phyloP scores from a whole-genome alignment of 1,284 basidiomycete species.

The Puccinia horiana region DNA sequence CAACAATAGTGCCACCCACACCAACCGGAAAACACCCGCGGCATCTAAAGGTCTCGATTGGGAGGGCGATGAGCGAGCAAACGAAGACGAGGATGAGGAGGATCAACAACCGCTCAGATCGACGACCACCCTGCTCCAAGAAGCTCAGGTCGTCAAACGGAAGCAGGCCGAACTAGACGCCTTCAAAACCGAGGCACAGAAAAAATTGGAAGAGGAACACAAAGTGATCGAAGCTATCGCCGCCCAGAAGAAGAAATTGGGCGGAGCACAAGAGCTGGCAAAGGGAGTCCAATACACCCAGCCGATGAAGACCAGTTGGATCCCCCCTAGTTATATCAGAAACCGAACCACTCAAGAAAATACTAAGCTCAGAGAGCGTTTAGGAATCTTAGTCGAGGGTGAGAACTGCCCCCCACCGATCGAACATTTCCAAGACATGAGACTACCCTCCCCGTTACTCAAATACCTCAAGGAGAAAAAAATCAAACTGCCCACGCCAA shows the following conservation, averaged over 20 bases:
- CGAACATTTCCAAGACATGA: slow-evolving; percentile 95
- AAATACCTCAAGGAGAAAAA: slow-evolving; percentile 79
- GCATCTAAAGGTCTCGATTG: background rate
- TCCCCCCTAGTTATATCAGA: slow-evolving; percentile 78
- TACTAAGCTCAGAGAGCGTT: slow-evolving; percentile 76
- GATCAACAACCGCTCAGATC: slow-evolving; percentile 18
- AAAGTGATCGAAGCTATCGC: slow-evolving; percentile 89
- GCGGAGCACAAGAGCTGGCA: slow-evolving; percentile 86
- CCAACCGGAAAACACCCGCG: background rate
- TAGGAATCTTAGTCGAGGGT: slow-evolving; percentile 81
- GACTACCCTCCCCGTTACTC: slow-evolving; percentile 81
- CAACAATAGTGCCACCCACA: background rate
- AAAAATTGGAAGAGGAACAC: slow-evolving; percentile 81
- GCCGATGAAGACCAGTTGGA: slow-evolving; percentile 77
- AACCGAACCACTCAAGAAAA: slow-evolving; percentile 71
- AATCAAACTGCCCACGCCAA: slow-evolving; percentile 86
- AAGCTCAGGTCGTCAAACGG: slow-evolving; percentile 88
- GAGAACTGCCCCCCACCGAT: slow-evolving; percentile 92
- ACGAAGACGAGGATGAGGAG: slow-evolving; percentile 40
- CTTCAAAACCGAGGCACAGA: slow-evolving; percentile 64
- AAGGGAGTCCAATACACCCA: slow-evolving; percentile 89
- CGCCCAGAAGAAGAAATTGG: slow-evolving; percentile 77
- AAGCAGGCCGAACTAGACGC: slow-evolving; percentile 65
- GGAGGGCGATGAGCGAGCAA: background rate
- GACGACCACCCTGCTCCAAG: slow-evolving; percentile 70